A percentile compares a stretch with the other conserved stretches of the same genome.
Conservation (phyloP, 106 monocot species). For the Apostasia ramifera region DNA sequence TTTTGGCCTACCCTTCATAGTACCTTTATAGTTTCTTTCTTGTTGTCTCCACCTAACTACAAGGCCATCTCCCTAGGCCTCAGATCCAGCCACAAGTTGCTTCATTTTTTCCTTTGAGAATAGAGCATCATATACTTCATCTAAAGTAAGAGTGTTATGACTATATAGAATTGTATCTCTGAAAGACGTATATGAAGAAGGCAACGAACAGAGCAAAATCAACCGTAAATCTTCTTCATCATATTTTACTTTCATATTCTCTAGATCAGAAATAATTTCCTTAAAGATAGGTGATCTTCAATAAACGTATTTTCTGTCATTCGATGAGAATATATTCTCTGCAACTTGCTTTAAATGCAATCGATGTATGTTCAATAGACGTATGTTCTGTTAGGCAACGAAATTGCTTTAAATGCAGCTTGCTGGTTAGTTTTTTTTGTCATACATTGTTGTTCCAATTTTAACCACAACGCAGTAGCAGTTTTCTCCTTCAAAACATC, state of each 20-base stretch:
- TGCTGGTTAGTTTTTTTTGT: neutral
- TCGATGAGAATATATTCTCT: neutral
- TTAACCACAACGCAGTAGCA: neutral
- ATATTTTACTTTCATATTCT: neutral
- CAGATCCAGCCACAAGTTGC: neutral
- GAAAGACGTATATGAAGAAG: neutral
- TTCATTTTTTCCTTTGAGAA: neutral
- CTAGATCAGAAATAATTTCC: neutral
- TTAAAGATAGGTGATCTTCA: neutral
- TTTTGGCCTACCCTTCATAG: neutral
- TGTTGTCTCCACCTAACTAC: neutral
- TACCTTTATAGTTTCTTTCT: neutral
- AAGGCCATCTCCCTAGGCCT: neutral
- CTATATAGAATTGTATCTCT: neutral
- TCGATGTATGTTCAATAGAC: neutral
- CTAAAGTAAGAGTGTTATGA: neutral
- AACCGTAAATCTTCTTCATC: neutral
- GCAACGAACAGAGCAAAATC: neutral
- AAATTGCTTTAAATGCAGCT: neutral
- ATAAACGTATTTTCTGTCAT: neutral
- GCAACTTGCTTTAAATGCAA: too few species aligned
- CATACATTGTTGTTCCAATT: neutral
- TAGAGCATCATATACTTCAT: neutral
- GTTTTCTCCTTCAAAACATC: conserved; percentile 6
- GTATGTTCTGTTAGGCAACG: neutral